phyloP scores from a whole-genome alignment of 768 basidiomycete species.

The Boletellus emodensis region DNA sequence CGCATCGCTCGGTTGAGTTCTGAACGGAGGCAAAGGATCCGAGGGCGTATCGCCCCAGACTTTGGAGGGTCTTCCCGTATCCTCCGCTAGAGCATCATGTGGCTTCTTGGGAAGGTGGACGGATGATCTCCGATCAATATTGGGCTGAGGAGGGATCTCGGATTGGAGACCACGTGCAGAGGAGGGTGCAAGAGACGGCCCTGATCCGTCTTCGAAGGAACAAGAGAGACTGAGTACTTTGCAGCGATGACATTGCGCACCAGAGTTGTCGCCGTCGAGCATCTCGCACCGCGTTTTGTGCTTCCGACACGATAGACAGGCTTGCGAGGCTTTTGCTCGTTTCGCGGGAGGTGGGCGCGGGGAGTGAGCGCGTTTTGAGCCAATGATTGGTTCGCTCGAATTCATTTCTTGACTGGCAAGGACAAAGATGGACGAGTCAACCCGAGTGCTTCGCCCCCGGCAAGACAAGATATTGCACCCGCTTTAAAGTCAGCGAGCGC shows the following conservation, averaged over 20 bases:
- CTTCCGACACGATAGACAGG: constrained; percentile 44
- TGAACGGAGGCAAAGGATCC: constrained; percentile 17
- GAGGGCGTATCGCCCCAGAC: constrained; percentile 18
- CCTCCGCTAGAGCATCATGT: constrained; percentile 20
- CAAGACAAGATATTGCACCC: constrained; percentile 7
- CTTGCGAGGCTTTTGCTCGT: constrained; percentile 42
- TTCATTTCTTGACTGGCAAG: constrained; percentile 2
- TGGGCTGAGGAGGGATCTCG: constrained; percentile 19
- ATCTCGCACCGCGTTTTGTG: constrained; percentile 50
- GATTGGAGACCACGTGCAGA: constrained; percentile 18
- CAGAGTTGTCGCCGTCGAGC: constrained; percentile 37
- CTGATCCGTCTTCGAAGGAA: constrained; percentile 39
- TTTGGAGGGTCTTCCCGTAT: constrained; percentile 18
- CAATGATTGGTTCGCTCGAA: constrained; percentile 19
- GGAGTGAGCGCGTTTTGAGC: constrained; percentile 31
- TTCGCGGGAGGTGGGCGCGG: constrained; percentile 32
- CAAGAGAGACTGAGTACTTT: constrained; percentile 45
- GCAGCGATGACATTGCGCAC: constrained; percentile 45
- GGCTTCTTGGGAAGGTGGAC: constrained; percentile 17
- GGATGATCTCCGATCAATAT: constrained; percentile 24
- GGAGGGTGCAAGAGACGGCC: constrained; percentile 12
- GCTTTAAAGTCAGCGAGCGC: constrained; percentile 27
- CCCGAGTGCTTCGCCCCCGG: constrained; percentile 8
- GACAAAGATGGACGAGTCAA: constrained; percentile 4
- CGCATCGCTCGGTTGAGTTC: constrained; percentile 11